phyloP scores from a whole-genome alignment of 306 rosid genomes.

The Quercus gilva region DNA sequence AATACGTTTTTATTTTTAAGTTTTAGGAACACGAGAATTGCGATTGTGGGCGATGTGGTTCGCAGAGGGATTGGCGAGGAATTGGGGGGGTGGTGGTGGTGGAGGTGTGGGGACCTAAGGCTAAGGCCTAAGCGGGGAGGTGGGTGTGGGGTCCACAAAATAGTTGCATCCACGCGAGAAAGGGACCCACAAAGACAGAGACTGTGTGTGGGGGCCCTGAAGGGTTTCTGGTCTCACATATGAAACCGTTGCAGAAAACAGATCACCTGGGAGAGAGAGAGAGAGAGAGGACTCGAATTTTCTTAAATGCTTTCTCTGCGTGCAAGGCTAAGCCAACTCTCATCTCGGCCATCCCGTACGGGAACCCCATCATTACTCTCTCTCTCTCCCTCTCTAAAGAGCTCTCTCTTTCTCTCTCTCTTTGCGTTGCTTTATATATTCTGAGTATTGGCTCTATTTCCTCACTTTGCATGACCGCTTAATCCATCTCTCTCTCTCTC shows the following conservation, averaged over 20 bases:
- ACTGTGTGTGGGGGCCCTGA: neutral
- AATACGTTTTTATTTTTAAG: neutral
- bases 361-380: constrained; percentile 33
- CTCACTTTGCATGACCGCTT: constrained; percentile 56
- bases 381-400: constrained; percentile 3
- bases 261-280: constrained; percentile 6
- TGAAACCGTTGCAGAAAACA: constrained; percentile 57
- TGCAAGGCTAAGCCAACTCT: constrained; percentile 49
- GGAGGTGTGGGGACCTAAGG: constrained; percentile 24
- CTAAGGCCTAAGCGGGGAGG: neutral
- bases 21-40: constrained; percentile 41
- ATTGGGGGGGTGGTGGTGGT: neutral
- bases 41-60: constrained; percentile 27
- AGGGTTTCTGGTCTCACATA: constrained; percentile 4
- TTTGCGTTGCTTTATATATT: constrained; percentile 54
- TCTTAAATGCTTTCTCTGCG: constrained; percentile 53
- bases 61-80: constrained; percentile 15
- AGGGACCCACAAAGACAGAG: constrained; percentile 39
- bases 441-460: constrained; percentile 25
- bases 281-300: constrained; percentile 35
- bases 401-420: constrained; percentile 1
- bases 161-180: constrained; percentile 74
- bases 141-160: constrained; percentile 36
- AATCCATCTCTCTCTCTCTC: constrained; percentile 15
- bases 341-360: constrained; percentile 56